These are phyloP conservation scores for Gossypium lobatum DNA, from an alignment of 441 rosid genomes.

Conservation along the genomic window DNA sequence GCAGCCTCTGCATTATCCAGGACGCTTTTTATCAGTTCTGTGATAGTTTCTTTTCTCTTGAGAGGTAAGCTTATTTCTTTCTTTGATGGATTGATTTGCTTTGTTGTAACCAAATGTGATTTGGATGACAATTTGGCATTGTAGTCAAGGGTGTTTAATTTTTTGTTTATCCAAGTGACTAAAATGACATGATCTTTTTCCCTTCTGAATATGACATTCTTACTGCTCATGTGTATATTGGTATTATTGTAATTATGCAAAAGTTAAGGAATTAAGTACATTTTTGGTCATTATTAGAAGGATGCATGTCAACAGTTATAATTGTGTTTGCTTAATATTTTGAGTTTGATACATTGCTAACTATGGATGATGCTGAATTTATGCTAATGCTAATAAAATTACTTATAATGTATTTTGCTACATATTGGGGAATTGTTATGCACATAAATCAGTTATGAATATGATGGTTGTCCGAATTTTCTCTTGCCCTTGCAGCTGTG, in stretches of 20 bases:
- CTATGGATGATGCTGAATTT: constrained; percentile 9
- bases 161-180: neutral
- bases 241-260: neutral
- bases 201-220: neutral
- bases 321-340: neutral
- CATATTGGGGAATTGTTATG: neutral
- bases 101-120: constrained; percentile 3
- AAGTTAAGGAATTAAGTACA: neutral
- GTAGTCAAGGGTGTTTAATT: constrained; percentile 2
- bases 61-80: constrained; percentile 36
- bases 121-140: constrained; percentile 1
- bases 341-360: constrained; percentile 8
- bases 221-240: neutral
- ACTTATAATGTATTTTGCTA: neutral
- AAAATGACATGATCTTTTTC: neutral
- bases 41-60: constrained; percentile 37
- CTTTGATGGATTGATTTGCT: constrained; percentile 9
- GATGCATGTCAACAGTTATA: neutral
- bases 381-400: neutral
- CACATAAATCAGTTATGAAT: neutral
- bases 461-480: constrained; percentile 8
- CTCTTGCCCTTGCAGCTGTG: constrained; percentile 37
- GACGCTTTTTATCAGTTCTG: constrained; percentile 55
- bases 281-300: constrained; percentile 6
- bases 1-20: constrained; percentile 42